These are phyloP conservation scores for Aspergillus fijiensis DNA, from an alignment of 2,329 filamentous ascomycete genomes.

Conservation along the genomic window DNA sequence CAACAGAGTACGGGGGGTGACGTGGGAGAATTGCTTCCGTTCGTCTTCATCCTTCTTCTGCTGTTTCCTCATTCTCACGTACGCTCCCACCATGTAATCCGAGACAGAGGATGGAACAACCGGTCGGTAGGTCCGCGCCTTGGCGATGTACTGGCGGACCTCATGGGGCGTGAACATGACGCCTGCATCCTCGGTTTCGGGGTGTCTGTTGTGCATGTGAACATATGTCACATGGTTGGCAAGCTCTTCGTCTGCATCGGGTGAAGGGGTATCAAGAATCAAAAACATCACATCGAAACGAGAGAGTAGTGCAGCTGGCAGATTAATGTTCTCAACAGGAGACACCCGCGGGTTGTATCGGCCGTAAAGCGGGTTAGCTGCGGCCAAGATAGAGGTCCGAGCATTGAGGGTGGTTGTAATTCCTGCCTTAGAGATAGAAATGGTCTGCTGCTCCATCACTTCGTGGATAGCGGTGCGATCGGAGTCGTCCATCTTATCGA, in stretches of 20 bases:
- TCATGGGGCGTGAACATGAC: constrained; percentile 90
- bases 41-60: constrained; percentile 88
- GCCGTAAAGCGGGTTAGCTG: constrained; percentile 94
- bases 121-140: constrained; percentile 85
- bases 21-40: constrained; percentile 91
- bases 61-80: constrained; percentile 88
- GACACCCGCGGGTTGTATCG: constrained; percentile 97
- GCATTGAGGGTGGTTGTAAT: constrained; percentile 97
- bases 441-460: constrained; percentile 86
- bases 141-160: constrained; percentile 92
- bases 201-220: constrained; percentile 94
- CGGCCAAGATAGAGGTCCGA: constrained; percentile 90
- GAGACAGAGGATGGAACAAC: constrained; percentile 80
- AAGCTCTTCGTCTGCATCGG: constrained; percentile 87
- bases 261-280: constrained; percentile 88
- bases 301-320: constrained; percentile 92
- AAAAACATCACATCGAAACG: constrained; percentile 97
- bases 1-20: constrained; percentile 87
- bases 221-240: constrained; percentile 95
- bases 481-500: constrained; percentile 80
- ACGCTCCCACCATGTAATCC: constrained; percentile 96
- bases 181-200: constrained; percentile 65
- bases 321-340: constrained; percentile 97
- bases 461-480: constrained; percentile 81
- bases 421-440: constrained; percentile 83